Evolutionary conservation across 2,329 filamentous ascomycete species (phyloP).

Genomic region (Thielaviopsis populi): DNA sequence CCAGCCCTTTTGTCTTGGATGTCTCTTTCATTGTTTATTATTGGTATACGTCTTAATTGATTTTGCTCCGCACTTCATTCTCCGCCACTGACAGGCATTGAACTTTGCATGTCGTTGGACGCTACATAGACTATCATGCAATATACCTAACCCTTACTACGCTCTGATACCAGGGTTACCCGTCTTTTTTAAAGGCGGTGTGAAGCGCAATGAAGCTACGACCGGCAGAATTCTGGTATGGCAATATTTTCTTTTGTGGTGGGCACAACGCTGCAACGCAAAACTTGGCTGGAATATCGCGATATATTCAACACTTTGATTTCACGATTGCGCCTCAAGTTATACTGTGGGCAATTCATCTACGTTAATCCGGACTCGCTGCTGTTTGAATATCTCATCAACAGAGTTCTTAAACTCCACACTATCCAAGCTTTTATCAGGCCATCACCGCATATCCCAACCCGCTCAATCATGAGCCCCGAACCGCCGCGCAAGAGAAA

Average conservation of each 20-base stretch:
- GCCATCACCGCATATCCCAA: not conserved
- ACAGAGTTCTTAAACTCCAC: not conserved
- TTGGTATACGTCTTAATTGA: conserved; percentile 10
- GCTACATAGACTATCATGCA: not conserved
- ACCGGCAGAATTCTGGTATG: not conserved
- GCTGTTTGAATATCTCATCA: not conserved
- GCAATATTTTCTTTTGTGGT: conserved; percentile 3
- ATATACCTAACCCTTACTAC: not conserved
- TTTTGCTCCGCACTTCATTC: not conserved
- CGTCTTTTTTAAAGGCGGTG: not conserved
- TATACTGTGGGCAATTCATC: not conserved
- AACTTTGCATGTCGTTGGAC: not conserved
- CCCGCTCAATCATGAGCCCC: conserved; percentile 1
- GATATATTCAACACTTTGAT: not conserved
- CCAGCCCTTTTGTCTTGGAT: not conserved
- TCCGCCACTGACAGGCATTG: not conserved
- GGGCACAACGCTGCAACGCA: not conserved
- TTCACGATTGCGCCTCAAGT: not conserved
- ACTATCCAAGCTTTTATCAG: not conserved
- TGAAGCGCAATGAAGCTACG: not conserved
- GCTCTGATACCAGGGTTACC: not conserved
- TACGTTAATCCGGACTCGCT: not conserved
- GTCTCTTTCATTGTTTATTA: conserved; percentile 5
- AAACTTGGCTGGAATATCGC: not conserved
- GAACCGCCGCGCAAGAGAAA: conserved; percentile 26